Evolutionary conservation across 306 rosid species (phyloP), one percentile per base, ranked within the genome.

Genomic region (Cicer cuneatum): DNA sequence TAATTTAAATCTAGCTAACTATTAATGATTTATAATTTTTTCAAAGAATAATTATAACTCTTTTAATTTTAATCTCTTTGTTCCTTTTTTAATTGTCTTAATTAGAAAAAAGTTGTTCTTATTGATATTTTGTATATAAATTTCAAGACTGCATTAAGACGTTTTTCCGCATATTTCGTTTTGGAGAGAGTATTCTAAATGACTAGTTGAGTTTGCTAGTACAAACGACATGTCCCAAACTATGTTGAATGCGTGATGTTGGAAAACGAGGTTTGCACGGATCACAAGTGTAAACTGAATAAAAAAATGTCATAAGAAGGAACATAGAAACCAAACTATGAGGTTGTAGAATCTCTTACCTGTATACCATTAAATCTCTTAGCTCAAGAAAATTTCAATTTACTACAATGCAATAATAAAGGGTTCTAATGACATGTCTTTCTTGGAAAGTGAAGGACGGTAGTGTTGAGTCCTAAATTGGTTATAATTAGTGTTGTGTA

Each of bases 301-400:
- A 73, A 76, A 80, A 80, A 5, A 77, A 78, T 54, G 46, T 10
- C 39, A 76, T 12, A 41, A 54, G 78, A 82, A 83, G 77, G 62
- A 83, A 78, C 75, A 71, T 75, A 72, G 85, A 78, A 82, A 72
- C 84, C 82, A 69, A 78, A 58, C 59, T 54, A 69, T 81, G 68
- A 83, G 86, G 79, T 78, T 80, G 77, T 59, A 73, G 85, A 83
- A 77, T 77, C 82, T 77, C 82, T 79, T 64, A 83, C 81, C 86
- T 83, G 83, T 87, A 74, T 45, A 24, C 71, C 84, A 86, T 46
- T 75, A 65, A 19, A 39, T 41, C 78, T 10, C 82, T 65, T 14
- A 62, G 40, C 61, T 68, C 76, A 73, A 80, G 80, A 68, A 72
- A 82, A 57, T 57, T 66, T 57, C 63, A 69, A 54, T 63, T 69